Evolutionary conservation across 75 land plant species (phyloP).

Genomic region (Selaginella tamariscina): DNA sequence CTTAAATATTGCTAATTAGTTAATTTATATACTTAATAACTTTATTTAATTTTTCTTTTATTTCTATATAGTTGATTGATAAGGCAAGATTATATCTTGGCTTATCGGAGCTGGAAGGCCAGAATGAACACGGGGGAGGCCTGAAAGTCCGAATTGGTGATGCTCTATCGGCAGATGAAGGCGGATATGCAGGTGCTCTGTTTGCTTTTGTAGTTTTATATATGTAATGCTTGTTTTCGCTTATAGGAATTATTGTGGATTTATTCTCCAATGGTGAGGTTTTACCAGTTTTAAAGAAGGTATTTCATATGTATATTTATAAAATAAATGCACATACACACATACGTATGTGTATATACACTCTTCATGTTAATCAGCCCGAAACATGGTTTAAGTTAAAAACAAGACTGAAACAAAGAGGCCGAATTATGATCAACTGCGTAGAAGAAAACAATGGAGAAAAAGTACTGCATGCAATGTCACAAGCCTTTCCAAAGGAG

Average conservation of each 20-base stretch:
- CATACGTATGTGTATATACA: too few species aligned
- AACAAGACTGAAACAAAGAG: conserved; percentile 42
- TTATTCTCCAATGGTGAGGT: conserved; percentile 60
- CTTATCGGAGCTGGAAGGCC: conserved; percentile 41
- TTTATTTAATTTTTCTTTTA: not conserved
- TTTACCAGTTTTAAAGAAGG: conserved; percentile 48
- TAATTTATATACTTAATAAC: too few species aligned
- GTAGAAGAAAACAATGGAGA: conserved; percentile 36
- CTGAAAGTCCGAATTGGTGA: conserved; percentile 56
- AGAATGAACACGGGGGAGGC: conserved; percentile 39
- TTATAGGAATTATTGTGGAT: conserved; percentile 62
- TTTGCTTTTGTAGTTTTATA: not conserved
- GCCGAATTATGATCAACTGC: conserved; percentile 75
- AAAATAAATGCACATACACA: too few species aligned
- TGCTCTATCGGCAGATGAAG: conserved; percentile 38
- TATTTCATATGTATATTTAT: not conserved
- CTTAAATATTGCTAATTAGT: too few species aligned
- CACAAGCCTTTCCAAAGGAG: conserved; percentile 36
- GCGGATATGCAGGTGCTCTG: conserved; percentile 59
- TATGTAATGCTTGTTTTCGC: not conserved
- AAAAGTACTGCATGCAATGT: conserved; percentile 35
- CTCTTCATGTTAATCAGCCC: too few species aligned
- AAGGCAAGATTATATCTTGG: conserved; percentile 52
- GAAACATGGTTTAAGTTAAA: conserved; percentile 47
- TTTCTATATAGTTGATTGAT: conserved; percentile 44